Conservation (phyloP, 2,329 filamentous ascomycete genomes). For the Pyrenophora teres region DNA sequence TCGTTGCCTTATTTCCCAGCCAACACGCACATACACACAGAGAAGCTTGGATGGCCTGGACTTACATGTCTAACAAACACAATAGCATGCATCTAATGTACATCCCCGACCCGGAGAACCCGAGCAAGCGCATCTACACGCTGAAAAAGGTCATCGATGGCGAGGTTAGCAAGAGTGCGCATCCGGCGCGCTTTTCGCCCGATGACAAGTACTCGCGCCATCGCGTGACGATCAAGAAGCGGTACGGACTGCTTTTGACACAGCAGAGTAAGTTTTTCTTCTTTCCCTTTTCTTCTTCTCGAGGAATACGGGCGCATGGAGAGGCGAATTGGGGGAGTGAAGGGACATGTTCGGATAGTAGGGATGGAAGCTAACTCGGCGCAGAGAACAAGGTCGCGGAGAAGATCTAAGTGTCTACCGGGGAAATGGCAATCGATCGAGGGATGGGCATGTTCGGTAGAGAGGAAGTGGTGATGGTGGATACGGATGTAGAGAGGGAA, state of each 20-base stretch:
- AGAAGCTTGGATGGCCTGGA: no score
- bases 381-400: slow-evolving; percentile 37
- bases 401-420: slow-evolving; percentile 3
- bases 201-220: slow-evolving; percentile 98
- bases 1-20: no score
- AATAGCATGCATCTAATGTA: slow-evolving; percentile 76
- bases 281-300: no score
- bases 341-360: no score
- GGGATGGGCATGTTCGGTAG: no score
- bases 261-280: slow-evolving; percentile 71
- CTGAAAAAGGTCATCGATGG: slow-evolving; percentile 84
- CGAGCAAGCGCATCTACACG: slow-evolving; percentile 82
- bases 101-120: slow-evolving; percentile 75
- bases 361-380: slow-evolving; percentile 1
- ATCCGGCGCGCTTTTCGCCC: slow-evolving; percentile 94
- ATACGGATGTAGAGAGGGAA: neutral
- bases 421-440: neutral
- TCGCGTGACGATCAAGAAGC: slow-evolving; percentile 91
- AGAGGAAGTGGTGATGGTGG: neutral
- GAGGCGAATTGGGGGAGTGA: no score
- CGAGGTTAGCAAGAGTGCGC: slow-evolving; percentile 91
- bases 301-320: no score
- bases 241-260: slow-evolving; percentile 85
- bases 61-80: no score
- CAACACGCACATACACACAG: no score